A percentile compares a stretch with the other conserved stretches of the same genome.
Conservation (phyloP, 2,329 filamentous ascomycete genomes). For the Penicillium oxalicum region DNA sequence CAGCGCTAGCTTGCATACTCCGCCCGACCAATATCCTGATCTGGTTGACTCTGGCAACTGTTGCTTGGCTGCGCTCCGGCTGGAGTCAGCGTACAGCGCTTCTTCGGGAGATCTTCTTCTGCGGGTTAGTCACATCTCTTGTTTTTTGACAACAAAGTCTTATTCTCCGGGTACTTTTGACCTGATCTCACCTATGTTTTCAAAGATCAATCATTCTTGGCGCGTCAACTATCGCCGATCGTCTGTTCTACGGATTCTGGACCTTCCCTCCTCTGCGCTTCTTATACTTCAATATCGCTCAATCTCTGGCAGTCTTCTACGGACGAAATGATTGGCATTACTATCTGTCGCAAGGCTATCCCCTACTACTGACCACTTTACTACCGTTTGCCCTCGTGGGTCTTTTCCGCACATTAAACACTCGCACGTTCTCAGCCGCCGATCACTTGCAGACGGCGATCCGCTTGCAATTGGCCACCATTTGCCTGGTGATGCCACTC, state of each 20-base stretch:
- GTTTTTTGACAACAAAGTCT: background rate
- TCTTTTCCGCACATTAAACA: slow-evolving; percentile 50
- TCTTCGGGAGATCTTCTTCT: slow-evolving; percentile 58
- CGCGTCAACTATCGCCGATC: slow-evolving; percentile 63
- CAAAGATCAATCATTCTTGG: slow-evolving; percentile 53
- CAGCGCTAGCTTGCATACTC: slow-evolving; percentile 75
- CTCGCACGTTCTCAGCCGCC: slow-evolving; percentile 26
- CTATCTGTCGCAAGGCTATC: slow-evolving; percentile 83
- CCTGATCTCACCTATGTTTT: background rate
- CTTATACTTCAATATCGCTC: slow-evolving; percentile 82
- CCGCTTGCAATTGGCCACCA: slow-evolving; percentile 52
- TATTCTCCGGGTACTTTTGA: slow-evolving; percentile 6
- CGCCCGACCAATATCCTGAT: slow-evolving; percentile 85
- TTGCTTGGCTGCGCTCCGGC: slow-evolving; percentile 45
- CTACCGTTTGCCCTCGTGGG: slow-evolving; percentile 69
- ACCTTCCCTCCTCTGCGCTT: slow-evolving; percentile 83
- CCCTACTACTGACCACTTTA: slow-evolving; percentile 75
- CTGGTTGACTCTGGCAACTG: slow-evolving; percentile 63
- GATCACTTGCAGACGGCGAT: slow-evolving; percentile 33
- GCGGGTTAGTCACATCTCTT: slow-evolving; percentile 38
- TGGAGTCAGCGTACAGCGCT: slow-evolving; percentile 48
- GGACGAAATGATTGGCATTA: slow-evolving; percentile 87
- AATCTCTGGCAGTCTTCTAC: slow-evolving; percentile 87
- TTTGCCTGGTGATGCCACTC: slow-evolving; percentile 55
- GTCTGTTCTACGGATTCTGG: slow-evolving; percentile 75